Conservation (phyloP, 768 basidiomycete species). For the Cystobasidium tubakii region DNA sequence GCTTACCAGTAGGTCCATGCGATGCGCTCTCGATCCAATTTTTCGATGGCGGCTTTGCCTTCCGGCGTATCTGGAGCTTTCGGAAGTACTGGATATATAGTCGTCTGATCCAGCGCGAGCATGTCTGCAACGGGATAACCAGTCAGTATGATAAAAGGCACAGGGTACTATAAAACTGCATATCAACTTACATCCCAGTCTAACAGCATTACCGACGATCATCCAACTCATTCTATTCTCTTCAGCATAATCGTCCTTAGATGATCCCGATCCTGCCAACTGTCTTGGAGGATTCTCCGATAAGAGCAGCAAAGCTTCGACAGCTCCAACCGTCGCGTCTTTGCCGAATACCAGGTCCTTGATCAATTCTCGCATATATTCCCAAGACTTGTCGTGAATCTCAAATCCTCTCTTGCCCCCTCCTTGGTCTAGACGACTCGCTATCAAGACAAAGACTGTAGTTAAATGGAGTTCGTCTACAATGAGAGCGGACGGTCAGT, state of each 20-base stretch:
- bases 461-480: slow-evolving; percentile 41
- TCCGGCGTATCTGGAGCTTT: slow-evolving; percentile 8
- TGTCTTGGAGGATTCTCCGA: slow-evolving; percentile 43
- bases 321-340: slow-evolving; percentile 40
- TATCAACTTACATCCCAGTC: slow-evolving; percentile 25
- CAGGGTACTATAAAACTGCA: too few relatives aligned
- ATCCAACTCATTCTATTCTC: slow-evolving; percentile 39
- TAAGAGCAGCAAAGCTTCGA: slow-evolving; percentile 42
- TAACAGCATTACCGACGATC: slow-evolving; percentile 36
- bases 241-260: slow-evolving; percentile 25
- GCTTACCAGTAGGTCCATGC: slow-evolving; percentile 40
- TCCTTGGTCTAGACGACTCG: slow-evolving; percentile 20
- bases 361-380: slow-evolving; percentile 39
- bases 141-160: background rate
- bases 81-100: background rate
- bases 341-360: slow-evolving; percentile 39
- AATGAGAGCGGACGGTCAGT: slow-evolving; percentile 4
- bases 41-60: slow-evolving; percentile 18
- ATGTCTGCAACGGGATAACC: background rate
- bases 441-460: slow-evolving; percentile 39
- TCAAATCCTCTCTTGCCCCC: slow-evolving; percentile 1
- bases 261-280: background rate
- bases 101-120: slow-evolving; percentile 36
- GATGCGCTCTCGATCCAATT: slow-evolving; percentile 40
- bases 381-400: slow-evolving; percentile 39